Evolutionary conservation across 2,329 filamentous ascomycete species (phyloP).

Genomic region (Cercospora citrullina): DNA sequence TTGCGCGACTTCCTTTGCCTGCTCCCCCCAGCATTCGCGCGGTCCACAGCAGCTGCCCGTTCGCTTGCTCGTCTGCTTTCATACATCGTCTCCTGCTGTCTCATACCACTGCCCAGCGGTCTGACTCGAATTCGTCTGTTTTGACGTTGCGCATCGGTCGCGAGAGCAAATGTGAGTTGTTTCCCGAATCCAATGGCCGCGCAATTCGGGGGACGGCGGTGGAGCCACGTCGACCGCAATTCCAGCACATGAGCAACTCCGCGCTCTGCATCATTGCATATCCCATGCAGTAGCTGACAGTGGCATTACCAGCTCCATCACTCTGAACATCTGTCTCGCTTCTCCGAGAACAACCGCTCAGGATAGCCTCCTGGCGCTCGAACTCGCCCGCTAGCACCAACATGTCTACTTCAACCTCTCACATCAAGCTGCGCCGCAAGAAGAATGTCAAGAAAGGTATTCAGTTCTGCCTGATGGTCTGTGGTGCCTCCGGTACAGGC

Average conservation of each 20-base stretch:
- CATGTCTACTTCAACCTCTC: constrained; percentile 38
- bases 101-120: background rate
- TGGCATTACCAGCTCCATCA: background rate
- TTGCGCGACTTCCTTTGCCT: constrained; percentile 21
- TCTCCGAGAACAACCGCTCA: constrained; percentile 21
- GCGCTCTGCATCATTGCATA: background rate
- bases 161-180: constrained; percentile 18
- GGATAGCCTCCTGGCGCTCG: constrained; percentile 30
- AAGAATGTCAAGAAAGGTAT: constrained; percentile 99
- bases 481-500: constrained; percentile 96
- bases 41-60: constrained; percentile 16
- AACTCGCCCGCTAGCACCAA: constrained; percentile 23
- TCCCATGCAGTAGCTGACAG: background rate
- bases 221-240: constrained; percentile 16
- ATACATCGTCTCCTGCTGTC: constrained; percentile 4
- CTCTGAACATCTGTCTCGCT: background rate
- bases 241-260: background rate
- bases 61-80: background rate
- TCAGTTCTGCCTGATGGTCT: constrained; percentile 99
- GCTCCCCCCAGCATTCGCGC: constrained; percentile 23
- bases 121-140: background rate
- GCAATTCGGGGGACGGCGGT: constrained; percentile 10
- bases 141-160: background rate
- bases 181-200: constrained; percentile 2
- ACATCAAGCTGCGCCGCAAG: constrained; percentile 96